phyloP scores from a whole-genome alignment of 2,329 filamentous ascomycete genomes.

The Colletotrichum theobromicola region DNA sequence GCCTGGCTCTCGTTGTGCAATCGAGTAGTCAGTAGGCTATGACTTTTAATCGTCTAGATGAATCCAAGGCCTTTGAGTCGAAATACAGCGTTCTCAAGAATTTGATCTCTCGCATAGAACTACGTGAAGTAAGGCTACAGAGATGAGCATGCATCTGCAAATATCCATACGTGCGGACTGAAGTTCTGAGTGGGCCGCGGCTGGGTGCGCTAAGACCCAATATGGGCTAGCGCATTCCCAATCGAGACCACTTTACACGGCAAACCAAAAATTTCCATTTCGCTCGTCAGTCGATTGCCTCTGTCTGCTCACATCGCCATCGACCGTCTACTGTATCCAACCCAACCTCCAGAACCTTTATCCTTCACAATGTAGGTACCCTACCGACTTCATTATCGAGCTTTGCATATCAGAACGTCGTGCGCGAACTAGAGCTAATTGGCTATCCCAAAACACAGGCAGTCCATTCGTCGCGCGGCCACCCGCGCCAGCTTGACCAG shows the following conservation, averaged over 20 bases:
- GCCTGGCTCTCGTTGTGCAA: neutral
- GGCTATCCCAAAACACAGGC: neutral
- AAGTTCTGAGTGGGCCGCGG: neutral
- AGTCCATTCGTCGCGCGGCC: constrained; percentile 20
- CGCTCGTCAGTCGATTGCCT: neutral
- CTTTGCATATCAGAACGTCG: neutral
- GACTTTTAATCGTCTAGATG: neutral
- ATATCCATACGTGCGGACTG: neutral
- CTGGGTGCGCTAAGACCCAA: neutral
- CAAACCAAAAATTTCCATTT: constrained; percentile 7
- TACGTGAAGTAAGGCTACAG: neutral
- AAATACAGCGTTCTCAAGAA: neutral
- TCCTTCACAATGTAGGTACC: constrained; percentile 1
- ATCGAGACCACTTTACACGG: neutral
- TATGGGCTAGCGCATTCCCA: neutral
- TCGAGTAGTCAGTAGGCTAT: neutral
- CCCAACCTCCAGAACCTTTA: neutral
- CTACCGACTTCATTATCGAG: neutral
- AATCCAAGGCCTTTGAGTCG: neutral
- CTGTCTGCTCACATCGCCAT: neutral
- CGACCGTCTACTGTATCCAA: neutral
- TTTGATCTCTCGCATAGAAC: neutral
- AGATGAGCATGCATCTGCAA: neutral
- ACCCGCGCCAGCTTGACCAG: constrained; percentile 13
- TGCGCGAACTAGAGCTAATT: neutral